Conservation (phyloP, 2,329 filamentous ascomycete species). For the Furcasterigmium furcatum region DNA sequence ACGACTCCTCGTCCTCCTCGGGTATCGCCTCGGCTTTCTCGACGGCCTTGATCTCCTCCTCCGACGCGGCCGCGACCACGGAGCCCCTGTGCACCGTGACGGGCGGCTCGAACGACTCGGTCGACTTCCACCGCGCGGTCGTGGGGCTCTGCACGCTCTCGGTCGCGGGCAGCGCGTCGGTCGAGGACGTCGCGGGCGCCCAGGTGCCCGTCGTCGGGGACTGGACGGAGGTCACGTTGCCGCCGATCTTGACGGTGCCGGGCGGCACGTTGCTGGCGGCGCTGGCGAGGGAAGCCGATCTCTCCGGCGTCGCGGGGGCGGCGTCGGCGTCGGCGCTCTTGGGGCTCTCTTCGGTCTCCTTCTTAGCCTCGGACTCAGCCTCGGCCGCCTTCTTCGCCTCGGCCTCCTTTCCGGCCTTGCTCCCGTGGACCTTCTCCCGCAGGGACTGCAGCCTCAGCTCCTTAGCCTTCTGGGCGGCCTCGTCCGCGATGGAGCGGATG, state of each 20-base stretch:
- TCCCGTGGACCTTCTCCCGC: slow-evolving; percentile 52
- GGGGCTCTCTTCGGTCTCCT: slow-evolving; percentile 6
- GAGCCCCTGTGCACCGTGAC: slow-evolving; percentile 27
- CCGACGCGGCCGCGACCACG: slow-evolving; percentile 23
- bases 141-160: slow-evolving; percentile 39
- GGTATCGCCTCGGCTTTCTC: slow-evolving; percentile 35
- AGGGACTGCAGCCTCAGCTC: slow-evolving; percentile 51
- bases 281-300: background rate
- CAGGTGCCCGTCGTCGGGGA: slow-evolving; percentile 43
- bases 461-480: slow-evolving; percentile 64
- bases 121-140: slow-evolving; percentile 36
- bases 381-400: slow-evolving; percentile 12
- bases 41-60: slow-evolving; percentile 33
- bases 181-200: slow-evolving; percentile 20
- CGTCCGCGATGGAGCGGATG: slow-evolving; percentile 56
- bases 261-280: background rate
- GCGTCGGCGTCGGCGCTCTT: slow-evolving; percentile 3
- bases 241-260: slow-evolving; percentile 1
- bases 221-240: slow-evolving; percentile 31
- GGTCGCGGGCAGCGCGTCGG: slow-evolving; percentile 15
- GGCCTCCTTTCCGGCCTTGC: slow-evolving; percentile 21
- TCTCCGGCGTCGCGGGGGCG: background rate
- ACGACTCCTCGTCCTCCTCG: slow-evolving; percentile 34
- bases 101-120: slow-evolving; percentile 10
- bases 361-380: slow-evolving; percentile 14